phyloP scores from a whole-genome alignment of 140 eudicot species.

The Oenanthe javanica region DNA sequence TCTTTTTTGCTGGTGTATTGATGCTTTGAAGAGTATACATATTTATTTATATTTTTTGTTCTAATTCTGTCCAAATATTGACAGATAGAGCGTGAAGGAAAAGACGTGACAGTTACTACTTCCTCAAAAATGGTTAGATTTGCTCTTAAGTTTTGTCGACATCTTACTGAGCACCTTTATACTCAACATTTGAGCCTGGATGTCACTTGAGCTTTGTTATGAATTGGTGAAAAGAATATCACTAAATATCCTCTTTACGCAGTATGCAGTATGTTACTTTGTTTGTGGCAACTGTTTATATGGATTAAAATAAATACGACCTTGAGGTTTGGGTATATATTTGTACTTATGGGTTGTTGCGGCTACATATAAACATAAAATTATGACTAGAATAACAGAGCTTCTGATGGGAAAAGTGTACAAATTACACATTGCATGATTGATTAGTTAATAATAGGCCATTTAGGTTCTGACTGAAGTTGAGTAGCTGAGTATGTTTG shows the following conservation, averaged over 20 bases:
- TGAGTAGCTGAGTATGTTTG: too few relatives aligned
- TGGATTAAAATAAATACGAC: not conserved
- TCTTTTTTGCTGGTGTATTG: not conserved
- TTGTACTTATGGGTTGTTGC: too few relatives aligned
- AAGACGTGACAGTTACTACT: slow-evolving; percentile 62
- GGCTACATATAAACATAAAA: too few relatives aligned
- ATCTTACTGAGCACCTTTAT: not conserved
- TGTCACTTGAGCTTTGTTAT: too few relatives aligned
- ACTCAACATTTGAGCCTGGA: not conserved
- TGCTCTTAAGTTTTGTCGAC: slow-evolving; percentile 54
- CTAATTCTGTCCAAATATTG: not conserved
- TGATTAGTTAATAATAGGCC: too few relatives aligned
- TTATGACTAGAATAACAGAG: too few relatives aligned
- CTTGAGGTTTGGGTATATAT: too few relatives aligned
- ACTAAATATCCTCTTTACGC: not conserved
- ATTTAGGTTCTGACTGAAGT: too few relatives aligned
- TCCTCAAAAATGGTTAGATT: slow-evolving; percentile 87
- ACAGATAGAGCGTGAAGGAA: slow-evolving; percentile 72
- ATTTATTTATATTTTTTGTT: not conserved
- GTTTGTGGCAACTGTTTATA: not conserved
- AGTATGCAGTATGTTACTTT: not conserved
- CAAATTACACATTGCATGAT: too few relatives aligned
- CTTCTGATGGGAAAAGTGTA: too few relatives aligned
- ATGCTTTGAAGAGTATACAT: too few relatives aligned
- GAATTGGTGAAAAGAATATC: not conserved